These are phyloP conservation scores for Astrephomene gubernaculifera DNA, from an alignment of 139 green algal genomes.

Conservation along the genomic window DNA sequence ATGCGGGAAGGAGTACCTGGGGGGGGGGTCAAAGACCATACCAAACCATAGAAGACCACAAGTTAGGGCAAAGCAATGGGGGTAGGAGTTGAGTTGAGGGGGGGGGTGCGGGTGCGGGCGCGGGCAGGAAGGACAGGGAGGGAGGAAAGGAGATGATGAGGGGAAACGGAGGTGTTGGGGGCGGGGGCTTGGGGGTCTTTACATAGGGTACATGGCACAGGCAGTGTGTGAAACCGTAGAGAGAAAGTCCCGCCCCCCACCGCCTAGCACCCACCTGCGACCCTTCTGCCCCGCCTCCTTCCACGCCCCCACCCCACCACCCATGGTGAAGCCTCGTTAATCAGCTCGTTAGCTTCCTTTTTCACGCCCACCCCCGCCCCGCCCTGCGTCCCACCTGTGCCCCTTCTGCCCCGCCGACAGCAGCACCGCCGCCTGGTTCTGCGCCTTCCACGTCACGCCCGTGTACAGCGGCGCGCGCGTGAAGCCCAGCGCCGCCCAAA, in stretches of 20 bases:
- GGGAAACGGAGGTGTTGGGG: not conserved
- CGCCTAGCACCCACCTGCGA: too few species aligned
- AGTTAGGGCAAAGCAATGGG: too few species aligned
- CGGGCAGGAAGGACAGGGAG: not conserved
- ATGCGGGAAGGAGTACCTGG: conserved; percentile 68
- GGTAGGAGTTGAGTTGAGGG: too few species aligned
- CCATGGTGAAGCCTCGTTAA: not conserved
- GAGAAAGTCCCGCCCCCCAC: too few species aligned
- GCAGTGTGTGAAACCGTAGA: too few species aligned
- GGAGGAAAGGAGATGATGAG: not conserved
- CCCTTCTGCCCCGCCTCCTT: not conserved
- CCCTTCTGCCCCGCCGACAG: conserved; percentile 67
- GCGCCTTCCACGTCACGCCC: conserved; percentile 72
- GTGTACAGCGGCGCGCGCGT: conserved; percentile 74
- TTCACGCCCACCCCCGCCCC: not conserved
- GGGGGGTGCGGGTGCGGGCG: not conserved
- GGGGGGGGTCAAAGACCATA: too few species aligned
- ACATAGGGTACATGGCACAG: too few species aligned
- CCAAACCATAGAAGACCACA: too few species aligned
- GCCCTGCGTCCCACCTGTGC: conserved; percentile 46
- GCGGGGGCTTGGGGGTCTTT: too few species aligned
- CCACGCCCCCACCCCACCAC: not conserved
- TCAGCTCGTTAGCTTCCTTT: not conserved
- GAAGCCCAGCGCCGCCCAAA: conserved; percentile 75
- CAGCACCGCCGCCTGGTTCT: conserved; percentile 76